A percentile compares a stretch with the other conserved stretches of the same genome.
Conservation (phyloP, 768 basidiomycete genomes). For the Rubroboletus pulcherrimus region DNA sequence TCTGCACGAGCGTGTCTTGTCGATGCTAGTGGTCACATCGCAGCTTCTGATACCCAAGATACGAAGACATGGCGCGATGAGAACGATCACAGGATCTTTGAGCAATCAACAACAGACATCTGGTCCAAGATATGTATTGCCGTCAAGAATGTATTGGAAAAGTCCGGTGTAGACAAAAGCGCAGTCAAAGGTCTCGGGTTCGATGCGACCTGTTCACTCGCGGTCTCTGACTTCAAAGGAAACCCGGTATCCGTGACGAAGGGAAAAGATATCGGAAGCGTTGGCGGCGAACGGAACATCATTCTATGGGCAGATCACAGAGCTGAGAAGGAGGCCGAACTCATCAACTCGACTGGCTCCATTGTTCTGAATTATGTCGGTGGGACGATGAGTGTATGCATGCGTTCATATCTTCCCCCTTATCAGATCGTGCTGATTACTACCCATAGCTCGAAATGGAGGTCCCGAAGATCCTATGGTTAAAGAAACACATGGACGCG, state of each 20-base stretch:
- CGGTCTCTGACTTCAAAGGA: conserved; percentile 74
- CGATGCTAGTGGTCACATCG: conserved; percentile 58
- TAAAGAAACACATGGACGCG: conserved; percentile 81
- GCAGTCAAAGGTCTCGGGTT: conserved; percentile 86
- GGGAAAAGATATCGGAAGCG: conserved; percentile 55
- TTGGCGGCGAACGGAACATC: conserved; percentile 72
- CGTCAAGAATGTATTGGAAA: conserved; percentile 58
- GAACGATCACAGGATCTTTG: conserved; percentile 87
- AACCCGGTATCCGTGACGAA: conserved; percentile 72
- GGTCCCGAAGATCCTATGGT: conserved; percentile 95
- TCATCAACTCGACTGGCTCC: conserved; percentile 83
- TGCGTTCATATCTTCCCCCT: neutral
- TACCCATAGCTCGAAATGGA: conserved; percentile 88
- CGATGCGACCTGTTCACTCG: conserved; percentile 95
- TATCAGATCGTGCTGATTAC: conserved; percentile 5
- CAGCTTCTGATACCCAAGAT: conserved; percentile 75
- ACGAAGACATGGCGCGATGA: conserved; percentile 86
- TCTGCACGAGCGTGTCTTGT: conserved; percentile 88
- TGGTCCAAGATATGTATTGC: conserved; percentile 68
- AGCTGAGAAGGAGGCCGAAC: conserved; percentile 85
- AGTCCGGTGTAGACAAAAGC: conserved; percentile 50
- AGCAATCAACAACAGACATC: conserved; percentile 90
- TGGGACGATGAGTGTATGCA: conserved; percentile 85
- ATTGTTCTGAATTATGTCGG: conserved; percentile 93
- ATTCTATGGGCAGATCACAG: conserved; percentile 97